Percentiles rank a stretch among this genome's conserved stretches.
Conservation (phyloP, 371 early-diverging fungal species). For the Lichtheimia corymbifera region DNA sequence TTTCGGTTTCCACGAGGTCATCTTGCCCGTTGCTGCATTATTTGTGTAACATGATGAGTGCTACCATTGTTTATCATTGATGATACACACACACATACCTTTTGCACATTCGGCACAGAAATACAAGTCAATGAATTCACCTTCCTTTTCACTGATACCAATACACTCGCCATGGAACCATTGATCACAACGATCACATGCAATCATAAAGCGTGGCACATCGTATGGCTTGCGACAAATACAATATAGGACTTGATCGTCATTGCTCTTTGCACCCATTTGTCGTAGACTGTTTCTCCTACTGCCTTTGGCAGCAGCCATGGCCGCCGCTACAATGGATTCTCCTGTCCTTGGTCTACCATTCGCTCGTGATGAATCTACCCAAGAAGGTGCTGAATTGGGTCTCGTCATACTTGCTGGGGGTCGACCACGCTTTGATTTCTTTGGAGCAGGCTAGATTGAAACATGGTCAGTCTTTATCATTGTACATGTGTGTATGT, state of each 20-base stretch:
- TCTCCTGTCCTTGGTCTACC: neutral
- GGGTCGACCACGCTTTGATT: constrained; percentile 10
- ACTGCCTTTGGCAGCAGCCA: constrained; percentile 10
- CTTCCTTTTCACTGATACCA: constrained; percentile 57
- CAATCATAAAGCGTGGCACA: constrained; percentile 61
- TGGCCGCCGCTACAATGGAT: constrained; percentile 11
- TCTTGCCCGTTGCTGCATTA: constrained; percentile 40
- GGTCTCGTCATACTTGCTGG: constrained; percentile 4
- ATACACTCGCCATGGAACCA: constrained; percentile 74
- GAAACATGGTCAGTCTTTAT: no score
- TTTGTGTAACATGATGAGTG: constrained; percentile 4
- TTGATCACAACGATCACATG: constrained; percentile 64
- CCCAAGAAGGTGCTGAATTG: neutral
- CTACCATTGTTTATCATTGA: no score
- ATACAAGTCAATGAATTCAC: constrained; percentile 58
- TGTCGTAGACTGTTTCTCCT: constrained; percentile 11
- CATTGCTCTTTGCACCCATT: neutral
- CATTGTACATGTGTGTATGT: neutral
- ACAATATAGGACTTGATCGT: constrained; percentile 44
- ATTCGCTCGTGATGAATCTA: neutral
- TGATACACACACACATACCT: constrained; percentile 16
- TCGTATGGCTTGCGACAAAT: constrained; percentile 59
- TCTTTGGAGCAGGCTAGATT: constrained; percentile 14
- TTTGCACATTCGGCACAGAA: constrained; percentile 57
- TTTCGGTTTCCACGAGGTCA: constrained; percentile 50